Evolutionary conservation across 371 early-diverging fungal genomes (phyloP).

Genomic region (Zopfochytrium polystomum): DNA sequence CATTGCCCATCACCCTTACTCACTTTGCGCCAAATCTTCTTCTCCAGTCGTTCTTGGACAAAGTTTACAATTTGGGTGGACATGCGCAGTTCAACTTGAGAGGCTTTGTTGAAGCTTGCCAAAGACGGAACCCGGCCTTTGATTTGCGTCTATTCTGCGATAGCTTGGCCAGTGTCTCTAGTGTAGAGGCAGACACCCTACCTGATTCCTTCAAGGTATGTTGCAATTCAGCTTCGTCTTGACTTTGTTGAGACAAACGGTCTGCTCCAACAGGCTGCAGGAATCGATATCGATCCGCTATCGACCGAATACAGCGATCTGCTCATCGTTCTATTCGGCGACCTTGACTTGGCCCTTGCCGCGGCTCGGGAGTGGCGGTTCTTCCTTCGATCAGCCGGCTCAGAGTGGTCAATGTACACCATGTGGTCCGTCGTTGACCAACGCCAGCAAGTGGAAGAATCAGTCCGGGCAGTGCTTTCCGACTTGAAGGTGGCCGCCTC

Average conservation of each 20-base stretch:
- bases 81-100: constrained; percentile 27
- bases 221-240: background rate
- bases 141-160: constrained; percentile 23
- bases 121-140: constrained; percentile 15
- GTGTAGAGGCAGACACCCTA: constrained; percentile 24
- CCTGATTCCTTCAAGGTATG: constrained; percentile 19
- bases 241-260: background rate
- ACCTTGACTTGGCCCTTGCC: constrained; percentile 15
- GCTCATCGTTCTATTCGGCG: constrained; percentile 23
- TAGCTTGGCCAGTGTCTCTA: constrained; percentile 8
- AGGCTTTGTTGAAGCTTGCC: constrained; percentile 22
- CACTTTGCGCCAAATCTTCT: background rate
- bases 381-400: constrained; percentile 18
- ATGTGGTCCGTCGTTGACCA: constrained; percentile 27
- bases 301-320: constrained; percentile 22
- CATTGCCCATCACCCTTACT: background rate
- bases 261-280: background rate
- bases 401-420: constrained; percentile 20
- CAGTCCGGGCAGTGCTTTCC: constrained; percentile 13
- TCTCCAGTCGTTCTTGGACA: constrained; percentile 18
- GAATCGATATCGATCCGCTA: constrained; percentile 20
- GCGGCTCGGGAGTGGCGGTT: constrained; percentile 27
- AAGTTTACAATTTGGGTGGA: constrained; percentile 18
- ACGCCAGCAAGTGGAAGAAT: constrained; percentile 22
- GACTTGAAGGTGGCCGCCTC: background rate